Conservation (phyloP, 2,329 filamentous ascomycete species). For the Microsporum audouinii region DNA sequence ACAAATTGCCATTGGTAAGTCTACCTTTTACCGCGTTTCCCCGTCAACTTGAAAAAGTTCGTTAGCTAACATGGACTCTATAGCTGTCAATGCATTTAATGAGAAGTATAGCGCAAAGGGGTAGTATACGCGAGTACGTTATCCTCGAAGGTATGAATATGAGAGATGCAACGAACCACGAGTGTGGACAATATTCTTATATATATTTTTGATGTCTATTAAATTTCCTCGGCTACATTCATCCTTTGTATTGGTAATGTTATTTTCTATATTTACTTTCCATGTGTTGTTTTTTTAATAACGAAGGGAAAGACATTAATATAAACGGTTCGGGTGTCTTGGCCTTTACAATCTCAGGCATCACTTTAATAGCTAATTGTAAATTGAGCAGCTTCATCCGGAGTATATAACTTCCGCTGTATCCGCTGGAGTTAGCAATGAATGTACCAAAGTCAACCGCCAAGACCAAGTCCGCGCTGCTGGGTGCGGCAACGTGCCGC, state of each 20-base stretch:
- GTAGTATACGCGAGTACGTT: constrained; percentile 16
- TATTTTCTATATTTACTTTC: not conserved
- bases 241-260: not conserved
- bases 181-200: not conserved
- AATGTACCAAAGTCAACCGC: not conserved
- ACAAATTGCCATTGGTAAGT: constrained; percentile 50
- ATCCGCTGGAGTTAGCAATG: not conserved
- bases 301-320: not conserved
- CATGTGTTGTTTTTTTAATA: not conserved
- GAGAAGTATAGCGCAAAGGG: constrained; percentile 55
- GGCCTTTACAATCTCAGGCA: not conserved
- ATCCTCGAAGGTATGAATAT: not conserved
- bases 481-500: constrained; percentile 4
- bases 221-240: not conserved
- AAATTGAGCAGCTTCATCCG: not conserved
- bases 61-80: not conserved
- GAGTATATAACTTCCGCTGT: not conserved
- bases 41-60: not conserved
- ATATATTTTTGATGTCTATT: not conserved
- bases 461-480: not conserved
- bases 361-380: not conserved
- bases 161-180: not conserved
- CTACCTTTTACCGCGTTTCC: not conserved
- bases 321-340: not conserved
- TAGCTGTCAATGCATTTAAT: constrained; percentile 55